Percentiles rank a stretch among this genome's conserved stretches.
Evolutionary conservation across 2,329 filamentous ascomycete genomes (phyloP).

Genomic region (Fusarium papillatum): DNA sequence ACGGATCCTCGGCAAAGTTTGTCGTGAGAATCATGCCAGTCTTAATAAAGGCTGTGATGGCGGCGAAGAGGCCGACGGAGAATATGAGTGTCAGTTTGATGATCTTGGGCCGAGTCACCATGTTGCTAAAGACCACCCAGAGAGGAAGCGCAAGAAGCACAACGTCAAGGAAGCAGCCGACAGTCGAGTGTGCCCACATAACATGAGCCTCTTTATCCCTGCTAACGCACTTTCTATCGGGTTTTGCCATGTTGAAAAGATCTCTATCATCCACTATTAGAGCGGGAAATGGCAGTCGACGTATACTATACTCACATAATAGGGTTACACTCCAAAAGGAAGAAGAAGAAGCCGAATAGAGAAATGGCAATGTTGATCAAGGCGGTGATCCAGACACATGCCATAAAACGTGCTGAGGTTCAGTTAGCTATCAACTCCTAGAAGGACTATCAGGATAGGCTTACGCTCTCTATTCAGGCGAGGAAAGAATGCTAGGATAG

Average conservation of each 20-base stretch:
- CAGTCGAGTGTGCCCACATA: conserved; percentile 40
- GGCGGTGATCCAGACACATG: conserved; percentile 27
- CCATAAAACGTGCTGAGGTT: conserved; percentile 25
- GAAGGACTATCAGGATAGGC: neutral
- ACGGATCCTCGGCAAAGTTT: conserved; percentile 49
- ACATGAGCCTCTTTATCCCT: neutral
- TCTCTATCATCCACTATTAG: neutral
- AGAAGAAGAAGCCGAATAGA: conserved; percentile 34
- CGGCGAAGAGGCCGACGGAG: conserved; percentile 52
- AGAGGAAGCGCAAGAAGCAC: conserved; percentile 51
- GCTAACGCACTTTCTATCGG: neutral
- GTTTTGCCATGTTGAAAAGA: neutral
- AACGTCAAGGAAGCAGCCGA: conserved; percentile 51
- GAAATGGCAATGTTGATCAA: conserved; percentile 23
- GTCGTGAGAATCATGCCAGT: conserved; percentile 50
- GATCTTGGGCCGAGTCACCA: conserved; percentile 50
- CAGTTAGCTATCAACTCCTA: neutral
- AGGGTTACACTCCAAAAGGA: conserved; percentile 37
- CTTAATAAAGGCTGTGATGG: conserved; percentile 54
- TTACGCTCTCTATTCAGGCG: conserved; percentile 37
- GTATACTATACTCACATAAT: conserved; percentile 19
- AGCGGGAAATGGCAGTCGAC: neutral
- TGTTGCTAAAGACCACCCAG: conserved; percentile 52
- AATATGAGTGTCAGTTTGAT: conserved; percentile 53
- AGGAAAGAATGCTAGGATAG: conserved; percentile 38